Percentiles rank a stretch among this genome's conserved stretches.
Evolutionary conservation across 139 green algal species (phyloP).

Genomic region (Chlorella sp.): DNA sequence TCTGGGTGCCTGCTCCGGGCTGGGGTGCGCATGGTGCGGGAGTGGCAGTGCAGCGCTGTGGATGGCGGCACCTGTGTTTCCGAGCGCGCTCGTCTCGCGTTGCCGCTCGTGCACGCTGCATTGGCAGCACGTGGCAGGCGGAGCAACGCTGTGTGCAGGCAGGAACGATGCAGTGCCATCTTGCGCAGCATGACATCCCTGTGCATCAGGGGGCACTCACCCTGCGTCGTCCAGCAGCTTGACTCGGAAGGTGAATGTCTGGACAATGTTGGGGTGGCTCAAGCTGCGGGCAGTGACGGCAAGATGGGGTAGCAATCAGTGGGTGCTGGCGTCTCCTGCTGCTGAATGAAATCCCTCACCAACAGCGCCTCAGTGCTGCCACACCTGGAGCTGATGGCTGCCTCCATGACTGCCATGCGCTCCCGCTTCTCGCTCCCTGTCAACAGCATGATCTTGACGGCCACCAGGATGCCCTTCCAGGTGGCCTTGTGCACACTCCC

Average conservation of each 20-base stretch:
- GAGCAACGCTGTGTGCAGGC: too few species aligned
- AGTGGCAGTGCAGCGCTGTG: too few species aligned
- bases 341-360: not conserved
- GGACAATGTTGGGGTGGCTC: conserved; percentile 9
- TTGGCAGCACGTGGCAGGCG: too few species aligned
- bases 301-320: not conserved
- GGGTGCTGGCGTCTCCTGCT: not conserved
- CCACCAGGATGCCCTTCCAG: not conserved
- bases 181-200: too few species aligned
- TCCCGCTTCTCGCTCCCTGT: conserved; percentile 18
- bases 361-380: not conserved
- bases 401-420: conserved; percentile 46
- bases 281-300: not conserved
- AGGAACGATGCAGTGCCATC: too few species aligned
- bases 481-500: not conserved
- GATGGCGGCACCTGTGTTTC: too few species aligned
- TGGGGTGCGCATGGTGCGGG: too few species aligned
- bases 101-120: too few species aligned
- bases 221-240: not conserved
- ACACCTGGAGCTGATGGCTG: conserved; percentile 29
- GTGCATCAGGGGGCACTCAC: not conserved
- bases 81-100: too few species aligned
- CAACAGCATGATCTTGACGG: not conserved
- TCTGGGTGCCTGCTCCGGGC: too few species aligned
- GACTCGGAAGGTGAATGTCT: conserved; percentile 34